A percentile compares a stretch with the other conserved stretches of the same genome.
phyloP scores from a whole-genome alignment of 768 basidiomycete genomes.

The Termitomyces sp. region DNA sequence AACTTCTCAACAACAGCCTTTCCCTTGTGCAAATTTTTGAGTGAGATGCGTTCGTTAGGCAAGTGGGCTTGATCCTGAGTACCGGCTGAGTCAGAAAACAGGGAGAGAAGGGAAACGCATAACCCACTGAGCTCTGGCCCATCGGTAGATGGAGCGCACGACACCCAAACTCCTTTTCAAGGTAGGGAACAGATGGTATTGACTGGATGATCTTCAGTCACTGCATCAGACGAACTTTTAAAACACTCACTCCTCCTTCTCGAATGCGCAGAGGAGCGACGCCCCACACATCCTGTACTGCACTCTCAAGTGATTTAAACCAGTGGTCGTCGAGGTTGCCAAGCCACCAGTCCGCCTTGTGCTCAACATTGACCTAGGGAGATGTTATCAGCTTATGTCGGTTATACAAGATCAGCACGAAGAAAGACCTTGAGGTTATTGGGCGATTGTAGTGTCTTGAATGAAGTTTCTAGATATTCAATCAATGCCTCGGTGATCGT shows the following conservation, averaged over 20 bases:
- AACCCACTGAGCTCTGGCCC: constrained; percentile 80
- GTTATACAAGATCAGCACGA: background rate
- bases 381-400: background rate
- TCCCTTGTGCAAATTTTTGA: constrained; percentile 74
- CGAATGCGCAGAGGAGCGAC: constrained; percentile 81
- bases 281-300: constrained; percentile 86
- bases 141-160: constrained; percentile 91
- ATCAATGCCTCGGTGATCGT: constrained; percentile 59
- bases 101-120: background rate
- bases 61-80: constrained; percentile 88
- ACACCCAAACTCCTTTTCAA: constrained; percentile 89
- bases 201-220: constrained; percentile 43
- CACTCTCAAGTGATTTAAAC: constrained; percentile 81
- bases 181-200: constrained; percentile 88
- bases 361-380: constrained; percentile 66
- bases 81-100: background rate
- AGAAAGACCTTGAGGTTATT: constrained; percentile 62
- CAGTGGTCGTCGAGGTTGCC: constrained; percentile 81
- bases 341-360: constrained; percentile 95
- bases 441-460: constrained; percentile 54
- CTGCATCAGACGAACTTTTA: background rate
- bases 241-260: constrained; percentile 78
- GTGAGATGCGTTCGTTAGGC: constrained; percentile 86
- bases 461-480: constrained; percentile 52
- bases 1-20: constrained; percentile 77